A percentile compares a stretch with the other conserved stretches of the same genome.
Conservation (phyloP, 2,329 filamentous ascomycete genomes). For the Sclerotinia glacialis region DNA sequence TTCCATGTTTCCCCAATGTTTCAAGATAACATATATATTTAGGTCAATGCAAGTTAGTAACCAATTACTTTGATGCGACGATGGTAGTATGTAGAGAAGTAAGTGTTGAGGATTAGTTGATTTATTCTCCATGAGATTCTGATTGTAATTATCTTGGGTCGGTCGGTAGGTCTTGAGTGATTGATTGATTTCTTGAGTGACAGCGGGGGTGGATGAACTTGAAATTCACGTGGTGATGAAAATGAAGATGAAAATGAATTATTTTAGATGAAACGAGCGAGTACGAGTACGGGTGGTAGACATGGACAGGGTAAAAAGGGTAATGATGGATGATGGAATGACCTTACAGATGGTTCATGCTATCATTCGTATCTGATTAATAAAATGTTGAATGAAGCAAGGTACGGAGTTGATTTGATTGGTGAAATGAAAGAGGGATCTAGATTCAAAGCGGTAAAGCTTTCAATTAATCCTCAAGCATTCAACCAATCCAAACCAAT, state of each 20-base stretch:
- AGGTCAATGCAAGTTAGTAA: not conserved
- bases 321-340: too few relatives aligned
- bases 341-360: not conserved
- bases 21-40: not conserved
- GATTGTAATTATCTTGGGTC: not conserved
- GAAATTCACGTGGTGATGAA: not conserved
- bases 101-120: not conserved
- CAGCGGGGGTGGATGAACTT: not conserved
- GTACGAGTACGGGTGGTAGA: not conserved
- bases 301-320: not conserved
- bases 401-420: not conserved
- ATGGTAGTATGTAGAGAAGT: not conserved
- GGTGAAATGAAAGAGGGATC: too few relatives aligned
- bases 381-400: not conserved
- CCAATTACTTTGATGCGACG: not conserved
- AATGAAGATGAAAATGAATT: too few relatives aligned
- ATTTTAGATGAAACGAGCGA: not conserved
- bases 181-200: not conserved
- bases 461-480: too few relatives aligned
- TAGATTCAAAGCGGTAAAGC: too few relatives aligned
- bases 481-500: not conserved
- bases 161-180: not conserved
- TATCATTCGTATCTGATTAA: not conserved
- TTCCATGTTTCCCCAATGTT: not conserved
- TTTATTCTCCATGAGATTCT: not conserved